Percentiles rank a stretch among this genome's conserved stretches.
phyloP scores from a whole-genome alignment of 2,329 filamentous ascomycete species.

The Purpureocillium lavendulum region DNA sequence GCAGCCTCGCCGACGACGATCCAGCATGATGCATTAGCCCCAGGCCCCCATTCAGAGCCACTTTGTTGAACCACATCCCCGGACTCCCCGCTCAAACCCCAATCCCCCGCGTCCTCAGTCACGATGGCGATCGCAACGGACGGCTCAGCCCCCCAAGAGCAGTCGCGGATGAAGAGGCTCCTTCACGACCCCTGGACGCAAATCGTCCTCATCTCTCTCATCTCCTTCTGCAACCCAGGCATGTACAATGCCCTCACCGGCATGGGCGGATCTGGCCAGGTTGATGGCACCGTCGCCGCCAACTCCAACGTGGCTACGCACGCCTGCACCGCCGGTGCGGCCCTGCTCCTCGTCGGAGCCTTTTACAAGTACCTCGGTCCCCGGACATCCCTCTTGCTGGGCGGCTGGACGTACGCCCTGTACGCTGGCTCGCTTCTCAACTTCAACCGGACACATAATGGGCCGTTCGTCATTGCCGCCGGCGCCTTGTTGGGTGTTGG shows the following conservation, averaged over 20 bases:
- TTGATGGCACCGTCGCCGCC: slow-evolving; percentile 31
- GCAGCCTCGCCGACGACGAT: no score
- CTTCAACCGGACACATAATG: slow-evolving; percentile 29
- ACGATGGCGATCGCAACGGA: neutral
- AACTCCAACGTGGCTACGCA: slow-evolving; percentile 35
- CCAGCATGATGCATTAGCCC: no score
- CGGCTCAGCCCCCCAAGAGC: neutral
- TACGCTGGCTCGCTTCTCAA: slow-evolving; percentile 30
- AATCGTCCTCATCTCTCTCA: slow-evolving; percentile 35
- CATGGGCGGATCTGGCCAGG: slow-evolving; percentile 34
- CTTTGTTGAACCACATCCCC: no score
- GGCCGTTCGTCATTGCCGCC: slow-evolving; percentile 31
- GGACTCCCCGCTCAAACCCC: no score
- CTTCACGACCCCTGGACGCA: slow-evolving; percentile 32
- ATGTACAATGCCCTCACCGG: slow-evolving; percentile 38
- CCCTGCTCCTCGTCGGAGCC: slow-evolving; percentile 32
- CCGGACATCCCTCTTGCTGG: slow-evolving; percentile 29
- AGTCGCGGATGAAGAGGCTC: slow-evolving; percentile 1
- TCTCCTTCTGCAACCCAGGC: slow-evolving; percentile 37
- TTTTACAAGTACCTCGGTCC: slow-evolving; percentile 32
- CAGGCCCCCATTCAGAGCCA: no score
- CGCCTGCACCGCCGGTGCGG: slow-evolving; percentile 29
- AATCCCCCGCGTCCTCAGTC: neutral
- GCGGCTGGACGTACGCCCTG: slow-evolving; percentile 34
- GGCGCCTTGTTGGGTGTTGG: slow-evolving; percentile 34